These are phyloP conservation scores for Drechslerella dactyloides DNA, from an alignment of 2,329 filamentous ascomycete genomes.

Conservation along the genomic window DNA sequence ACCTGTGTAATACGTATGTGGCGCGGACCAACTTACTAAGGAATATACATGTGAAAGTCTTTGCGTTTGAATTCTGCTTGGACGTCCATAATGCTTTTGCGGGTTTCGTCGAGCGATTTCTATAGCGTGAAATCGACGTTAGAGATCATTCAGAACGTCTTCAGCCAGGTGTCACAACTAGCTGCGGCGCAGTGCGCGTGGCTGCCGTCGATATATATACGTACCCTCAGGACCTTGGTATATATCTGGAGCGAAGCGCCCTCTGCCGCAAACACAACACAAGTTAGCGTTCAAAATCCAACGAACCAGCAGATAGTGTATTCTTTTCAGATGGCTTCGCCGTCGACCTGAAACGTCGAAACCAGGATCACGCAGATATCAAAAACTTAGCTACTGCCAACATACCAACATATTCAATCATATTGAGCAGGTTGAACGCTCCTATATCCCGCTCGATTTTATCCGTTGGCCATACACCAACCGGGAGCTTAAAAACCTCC, in stretches of 20 bases:
- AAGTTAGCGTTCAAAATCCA: constrained; percentile 33
- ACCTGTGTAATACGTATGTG: no score
- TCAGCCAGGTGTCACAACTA: constrained; percentile 2
- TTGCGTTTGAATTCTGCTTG: constrained; percentile 47
- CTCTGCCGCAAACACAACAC: constrained; percentile 36
- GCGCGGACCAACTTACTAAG: constrained; percentile 34
- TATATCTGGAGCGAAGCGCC: constrained; percentile 47
- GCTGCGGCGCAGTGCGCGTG: background rate
- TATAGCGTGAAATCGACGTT: background rate
- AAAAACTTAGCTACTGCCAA: background rate
- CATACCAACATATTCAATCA: constrained; percentile 54
- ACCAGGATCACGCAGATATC: background rate
- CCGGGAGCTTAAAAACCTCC: constrained; percentile 64
- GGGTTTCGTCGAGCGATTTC: constrained; percentile 46
- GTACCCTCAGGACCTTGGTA: constrained; percentile 44
- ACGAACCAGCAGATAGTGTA: constrained; percentile 7
- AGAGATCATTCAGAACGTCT: constrained; percentile 7
- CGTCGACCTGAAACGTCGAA: constrained; percentile 1
- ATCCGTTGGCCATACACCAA: constrained; percentile 65
- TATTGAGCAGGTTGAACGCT: constrained; percentile 53
- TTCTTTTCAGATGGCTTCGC: no score
- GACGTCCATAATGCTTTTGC: constrained; percentile 20
- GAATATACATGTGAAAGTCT: constrained; percentile 49
- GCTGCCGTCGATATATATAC: background rate
- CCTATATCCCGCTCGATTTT: constrained; percentile 53